These are phyloP conservation scores for Areca catechu DNA, from an alignment of 176 grass and related monocot genomes.

Conservation along the genomic window DNA sequence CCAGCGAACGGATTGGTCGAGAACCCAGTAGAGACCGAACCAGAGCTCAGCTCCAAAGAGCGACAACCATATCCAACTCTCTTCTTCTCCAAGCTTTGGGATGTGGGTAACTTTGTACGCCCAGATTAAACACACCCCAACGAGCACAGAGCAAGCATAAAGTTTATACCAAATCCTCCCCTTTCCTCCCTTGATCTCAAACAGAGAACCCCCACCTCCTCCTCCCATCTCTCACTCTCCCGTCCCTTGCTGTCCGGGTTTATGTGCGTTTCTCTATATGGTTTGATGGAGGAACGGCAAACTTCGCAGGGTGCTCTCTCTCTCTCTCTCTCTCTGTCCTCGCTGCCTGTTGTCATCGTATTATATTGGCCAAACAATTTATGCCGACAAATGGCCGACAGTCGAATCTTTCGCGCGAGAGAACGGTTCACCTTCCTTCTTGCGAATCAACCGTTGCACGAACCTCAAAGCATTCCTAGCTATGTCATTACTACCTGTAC, in stretches of 20 bases:
- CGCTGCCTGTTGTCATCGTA: too few relatives aligned
- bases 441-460: too few relatives aligned
- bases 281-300: too few relatives aligned
- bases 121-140: conserved; percentile 40
- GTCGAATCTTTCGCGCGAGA: too few relatives aligned
- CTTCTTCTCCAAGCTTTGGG: conserved; percentile 14
- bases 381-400: too few relatives aligned
- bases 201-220: conserved; percentile 14
- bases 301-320: too few relatives aligned
- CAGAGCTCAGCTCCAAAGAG: conserved; percentile 57
- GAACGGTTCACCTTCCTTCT: too few relatives aligned
- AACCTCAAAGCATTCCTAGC: too few relatives aligned
- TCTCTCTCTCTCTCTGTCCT: too few relatives aligned
- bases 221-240: background rate
- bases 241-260: background rate
- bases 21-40: conserved; percentile 61
- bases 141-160: conserved; percentile 33
- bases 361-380: too few relatives aligned
- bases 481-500: too few relatives aligned
- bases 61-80: conserved; percentile 39
- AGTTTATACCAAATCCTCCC: conserved; percentile 34
- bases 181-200: conserved; percentile 30
- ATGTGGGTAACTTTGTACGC: conserved; percentile 31
- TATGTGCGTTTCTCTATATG: too few relatives aligned
- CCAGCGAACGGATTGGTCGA: conserved; percentile 65